Evolutionary conservation across 805 yeast species (phyloP), one percentile per base, ranked within the genome.

Genomic region (Candida vartiovaarae): DNA sequence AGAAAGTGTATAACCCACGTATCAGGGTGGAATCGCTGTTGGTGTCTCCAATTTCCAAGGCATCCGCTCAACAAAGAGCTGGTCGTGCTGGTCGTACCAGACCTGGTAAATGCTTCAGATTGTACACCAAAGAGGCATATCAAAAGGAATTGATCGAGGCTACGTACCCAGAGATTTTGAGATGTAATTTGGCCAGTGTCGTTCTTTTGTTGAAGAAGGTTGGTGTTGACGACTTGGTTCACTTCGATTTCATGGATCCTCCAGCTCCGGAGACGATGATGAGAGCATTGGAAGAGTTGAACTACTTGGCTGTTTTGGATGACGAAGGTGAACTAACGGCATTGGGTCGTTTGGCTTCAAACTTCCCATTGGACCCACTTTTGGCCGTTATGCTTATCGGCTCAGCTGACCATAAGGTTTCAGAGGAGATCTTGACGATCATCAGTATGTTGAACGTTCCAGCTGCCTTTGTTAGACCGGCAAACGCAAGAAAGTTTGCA

Each of bases 81-180:
- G 99, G 99, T 60, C 78, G 99, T 68, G 99, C 98, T 5, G 99
- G 99, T 35, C 82, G 99, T 69, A 88, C 95, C 6, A 90, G 95
- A 1, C 96, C 98, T 0, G 99, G 99, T 15, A 86, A 87, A 59
- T 93, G 98, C 64, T 93, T 84, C 57, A 63, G 99, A 33, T 66
- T 93, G 24, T 93, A 79, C 59, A 91, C 99, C 0, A 86, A 87
- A 59, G 74, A 84, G 75, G 80, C 93, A 0, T 93, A 77, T 54
- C 70, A 76, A 48, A 73, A 83, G 52, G 98, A 91, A 53, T 67
- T 93, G 59, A 82, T 82, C 8, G 69, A 76, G 3, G 82, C 81
- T 57, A 86, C 96, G 1, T 80, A 85, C 0, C 98, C 99, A 0
- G 99, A 93, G 54, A 91, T 93, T n/a, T 67, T 89, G 44, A 67